phyloP scores from a whole-genome alignment of 2,329 filamentous ascomycete genomes.

The Balansia obtecta region DNA sequence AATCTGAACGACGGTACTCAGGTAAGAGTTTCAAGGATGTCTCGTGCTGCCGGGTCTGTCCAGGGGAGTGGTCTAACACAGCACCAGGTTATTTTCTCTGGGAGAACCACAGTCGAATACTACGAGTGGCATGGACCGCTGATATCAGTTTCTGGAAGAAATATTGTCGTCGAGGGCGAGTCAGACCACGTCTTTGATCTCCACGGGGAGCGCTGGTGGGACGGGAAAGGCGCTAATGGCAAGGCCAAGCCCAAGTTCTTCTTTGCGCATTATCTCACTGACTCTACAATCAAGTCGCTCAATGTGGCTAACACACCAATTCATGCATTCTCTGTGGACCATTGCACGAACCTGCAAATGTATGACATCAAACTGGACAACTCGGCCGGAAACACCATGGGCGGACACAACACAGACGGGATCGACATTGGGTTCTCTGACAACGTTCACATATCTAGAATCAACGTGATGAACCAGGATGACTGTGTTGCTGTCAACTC shows the following conservation, averaged over 20 bases:
- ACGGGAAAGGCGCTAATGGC: constrained; percentile 45
- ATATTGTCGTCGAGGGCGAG: background rate
- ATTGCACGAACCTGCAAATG: background rate
- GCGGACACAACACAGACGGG: constrained; percentile 1
- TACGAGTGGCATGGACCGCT: background rate
- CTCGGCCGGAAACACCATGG: background rate
- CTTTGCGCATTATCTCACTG: constrained; percentile 28
- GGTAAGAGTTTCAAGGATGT: background rate
- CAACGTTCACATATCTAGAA: background rate
- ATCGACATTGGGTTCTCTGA: background rate
- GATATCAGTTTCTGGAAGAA: background rate
- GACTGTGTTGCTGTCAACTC: constrained; percentile 4
- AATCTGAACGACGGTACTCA: background rate
- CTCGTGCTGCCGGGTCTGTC: background rate
- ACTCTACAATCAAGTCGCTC: background rate
- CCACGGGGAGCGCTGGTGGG: constrained; percentile 42
- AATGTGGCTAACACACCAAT: background rate
- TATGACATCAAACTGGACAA: constrained; percentile 1
- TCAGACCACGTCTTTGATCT: constrained; percentile 42
- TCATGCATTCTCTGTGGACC: background rate
- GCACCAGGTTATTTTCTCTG: constrained; percentile 1
- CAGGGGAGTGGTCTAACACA: background rate
- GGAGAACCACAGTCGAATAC: background rate
- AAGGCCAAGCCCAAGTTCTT: constrained; percentile 52
- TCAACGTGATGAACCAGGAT: background rate